Evolutionary conservation across 495 filamentous ascomycete species (phyloP).

Genomic region (Patellaria atrata): DNA sequence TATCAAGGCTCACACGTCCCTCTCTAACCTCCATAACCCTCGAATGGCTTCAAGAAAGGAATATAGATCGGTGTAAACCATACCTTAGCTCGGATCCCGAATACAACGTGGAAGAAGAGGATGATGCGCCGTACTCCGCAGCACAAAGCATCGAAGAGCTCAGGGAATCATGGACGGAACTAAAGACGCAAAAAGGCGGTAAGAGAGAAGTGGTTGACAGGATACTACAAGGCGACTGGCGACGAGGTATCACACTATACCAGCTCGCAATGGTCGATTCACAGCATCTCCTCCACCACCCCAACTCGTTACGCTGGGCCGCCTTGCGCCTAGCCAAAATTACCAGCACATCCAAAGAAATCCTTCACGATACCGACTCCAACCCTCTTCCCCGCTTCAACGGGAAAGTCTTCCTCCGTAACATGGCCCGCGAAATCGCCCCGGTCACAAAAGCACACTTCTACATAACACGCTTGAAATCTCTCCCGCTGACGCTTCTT

Average conservation of each 20-base stretch:
- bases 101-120: slow-evolving; percentile 31
- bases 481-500: slow-evolving; percentile 51
- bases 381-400: slow-evolving; percentile 56
- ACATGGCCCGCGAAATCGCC: slow-evolving; percentile 54
- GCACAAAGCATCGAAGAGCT: slow-evolving; percentile 47
- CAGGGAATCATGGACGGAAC: slow-evolving; percentile 43
- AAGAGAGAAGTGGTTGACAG: slow-evolving; percentile 63
- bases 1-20: slow-evolving; percentile 53
- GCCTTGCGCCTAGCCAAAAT: slow-evolving; percentile 45
- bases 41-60: slow-evolving; percentile 56
- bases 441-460: slow-evolving; percentile 72
- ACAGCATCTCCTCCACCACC: slow-evolving; percentile 64
- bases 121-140: slow-evolving; percentile 40
- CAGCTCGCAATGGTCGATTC: slow-evolving; percentile 71
- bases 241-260: slow-evolving; percentile 58
- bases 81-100: slow-evolving; percentile 32
- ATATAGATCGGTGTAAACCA: slow-evolving; percentile 40
- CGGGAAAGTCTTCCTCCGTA: slow-evolving; percentile 54
- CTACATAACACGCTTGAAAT: slow-evolving; percentile 48
- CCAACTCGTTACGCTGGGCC: slow-evolving; percentile 57
- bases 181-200: slow-evolving; percentile 45
- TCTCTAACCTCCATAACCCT: slow-evolving; percentile 55
- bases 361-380: slow-evolving; percentile 18
- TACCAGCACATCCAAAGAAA: slow-evolving; percentile 9
- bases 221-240: slow-evolving; percentile 71